Conservation (phyloP, 345 rosid genomes). For the Salix arbutifolia region DNA sequence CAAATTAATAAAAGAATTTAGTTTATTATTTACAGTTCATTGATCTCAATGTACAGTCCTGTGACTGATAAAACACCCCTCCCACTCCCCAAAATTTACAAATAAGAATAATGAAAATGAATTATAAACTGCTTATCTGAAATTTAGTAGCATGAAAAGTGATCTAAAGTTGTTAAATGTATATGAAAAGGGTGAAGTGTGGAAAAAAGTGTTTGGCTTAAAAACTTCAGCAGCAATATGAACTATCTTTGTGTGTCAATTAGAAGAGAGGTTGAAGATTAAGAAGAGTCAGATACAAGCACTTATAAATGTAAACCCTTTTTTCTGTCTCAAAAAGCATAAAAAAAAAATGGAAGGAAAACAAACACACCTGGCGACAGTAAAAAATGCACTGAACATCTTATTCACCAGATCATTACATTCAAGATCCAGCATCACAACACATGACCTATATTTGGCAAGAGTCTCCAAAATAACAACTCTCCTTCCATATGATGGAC, state of each 20-base stretch:
- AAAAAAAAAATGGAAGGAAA: not conserved
- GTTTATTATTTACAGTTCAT: not conserved
- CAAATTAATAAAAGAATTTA: not conserved
- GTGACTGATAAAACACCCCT: not conserved
- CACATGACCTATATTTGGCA: conserved; percentile 92
- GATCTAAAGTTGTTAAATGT: not conserved
- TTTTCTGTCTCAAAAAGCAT: too few species aligned
- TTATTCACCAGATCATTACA: conserved; percentile 83
- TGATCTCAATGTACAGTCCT: not conserved
- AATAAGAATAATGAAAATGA: not conserved
- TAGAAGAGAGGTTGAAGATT: not conserved
- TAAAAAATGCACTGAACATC: conserved; percentile 83
- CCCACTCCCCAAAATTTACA: not conserved
- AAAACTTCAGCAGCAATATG: not conserved
- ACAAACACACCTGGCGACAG: conserved; percentile 79
- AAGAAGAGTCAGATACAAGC: not conserved
- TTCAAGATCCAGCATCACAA: conserved; percentile 98
- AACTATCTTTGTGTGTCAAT: not conserved
- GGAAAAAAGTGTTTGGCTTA: not conserved
- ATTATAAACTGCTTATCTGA: not conserved
- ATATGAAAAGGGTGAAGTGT: not conserved
- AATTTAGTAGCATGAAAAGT: not conserved
- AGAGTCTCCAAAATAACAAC: conserved; percentile 89
- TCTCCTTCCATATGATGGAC: conserved; percentile 92
- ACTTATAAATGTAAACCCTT: not conserved